A percentile compares a stretch with the other conserved stretches of the same genome.
Conservation (phyloP, 129 eudicot species). For the Deinandra increscens region DNA sequence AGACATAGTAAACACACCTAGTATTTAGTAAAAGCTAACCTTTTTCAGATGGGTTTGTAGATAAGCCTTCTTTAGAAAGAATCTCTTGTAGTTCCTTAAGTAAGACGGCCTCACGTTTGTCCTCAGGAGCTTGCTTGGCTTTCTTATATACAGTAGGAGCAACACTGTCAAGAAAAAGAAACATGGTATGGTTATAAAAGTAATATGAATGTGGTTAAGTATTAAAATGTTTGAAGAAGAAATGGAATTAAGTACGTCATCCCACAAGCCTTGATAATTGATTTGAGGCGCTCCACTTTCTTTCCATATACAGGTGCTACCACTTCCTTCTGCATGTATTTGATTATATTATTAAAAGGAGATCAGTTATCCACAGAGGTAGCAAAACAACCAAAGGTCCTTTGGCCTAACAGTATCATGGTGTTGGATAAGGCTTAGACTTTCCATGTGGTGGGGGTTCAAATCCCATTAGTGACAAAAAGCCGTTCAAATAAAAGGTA, state of each 20-base stretch:
- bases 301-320: conserved; percentile 75
- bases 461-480: no score
- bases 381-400: neutral
- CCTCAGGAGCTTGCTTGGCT: conserved; percentile 78
- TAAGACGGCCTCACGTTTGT: conserved; percentile 68
- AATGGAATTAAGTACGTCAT: conserved; percentile 72
- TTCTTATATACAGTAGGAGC: conserved; percentile 77
- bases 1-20: neutral
- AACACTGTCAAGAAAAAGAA: conserved; percentile 45
- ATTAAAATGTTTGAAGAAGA: neutral
- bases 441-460: no score
- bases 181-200: conserved; percentile 14
- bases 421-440: no score
- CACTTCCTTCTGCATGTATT: conserved; percentile 56
- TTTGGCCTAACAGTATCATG: no score
- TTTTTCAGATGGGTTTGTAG: conserved; percentile 78
- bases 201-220: neutral
- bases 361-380: neutral
- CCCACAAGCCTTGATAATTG: conserved; percentile 86
- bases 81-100: conserved; percentile 70
- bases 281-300: conserved; percentile 78
- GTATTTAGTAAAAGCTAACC: conserved; percentile 34
- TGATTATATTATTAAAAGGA: neutral
- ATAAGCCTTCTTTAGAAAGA: conserved; percentile 77
- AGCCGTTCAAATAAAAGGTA: no score